Evolutionary conservation across 805 yeast genomes (phyloP).

Genomic region (Crinitomyces ghanaensis): DNA sequence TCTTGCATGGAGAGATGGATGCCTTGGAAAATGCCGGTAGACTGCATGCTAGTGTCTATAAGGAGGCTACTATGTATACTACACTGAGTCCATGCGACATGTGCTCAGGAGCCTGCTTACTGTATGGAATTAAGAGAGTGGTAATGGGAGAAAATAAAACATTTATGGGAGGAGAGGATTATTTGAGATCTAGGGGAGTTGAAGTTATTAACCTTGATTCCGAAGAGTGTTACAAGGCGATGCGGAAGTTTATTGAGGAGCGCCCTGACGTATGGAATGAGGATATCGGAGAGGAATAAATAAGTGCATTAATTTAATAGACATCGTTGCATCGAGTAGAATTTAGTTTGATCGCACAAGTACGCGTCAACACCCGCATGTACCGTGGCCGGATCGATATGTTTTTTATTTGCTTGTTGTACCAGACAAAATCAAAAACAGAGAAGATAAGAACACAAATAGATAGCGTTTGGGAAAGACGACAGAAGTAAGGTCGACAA

Average conservation of each 20-base stretch:
- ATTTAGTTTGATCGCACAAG: no score
- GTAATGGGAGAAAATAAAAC: slow-evolving; percentile 84
- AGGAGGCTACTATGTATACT: slow-evolving; percentile 81
- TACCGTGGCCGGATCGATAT: no score
- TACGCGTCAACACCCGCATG: no score
- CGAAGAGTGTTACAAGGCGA: slow-evolving; percentile 38
- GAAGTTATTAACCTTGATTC: slow-evolving; percentile 26
- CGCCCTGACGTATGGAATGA: slow-evolving; percentile 30
- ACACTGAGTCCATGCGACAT: slow-evolving; percentile 87
- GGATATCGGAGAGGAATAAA: slow-evolving; percentile 24
- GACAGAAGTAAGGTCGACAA: no score
- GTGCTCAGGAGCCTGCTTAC: slow-evolving; percentile 88
- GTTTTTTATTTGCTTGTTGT: no score
- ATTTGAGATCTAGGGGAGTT: slow-evolving; percentile 54
- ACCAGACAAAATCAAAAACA: no score
- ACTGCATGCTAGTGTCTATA: slow-evolving; percentile 65
- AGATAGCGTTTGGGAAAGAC: no score
- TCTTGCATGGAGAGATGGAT: slow-evolving; percentile 85
- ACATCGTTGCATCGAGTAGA: no score
- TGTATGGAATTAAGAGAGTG: slow-evolving; percentile 79
- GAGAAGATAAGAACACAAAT: no score
- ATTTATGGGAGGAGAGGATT: slow-evolving; percentile 74
- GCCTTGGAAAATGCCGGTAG: slow-evolving; percentile 88
- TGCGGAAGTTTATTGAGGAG: slow-evolving; percentile 68
- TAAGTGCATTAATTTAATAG: no score